Evolutionary conservation across 331 rosid genomes (phyloP).

Genomic region (Phaseolus coccineus): DNA sequence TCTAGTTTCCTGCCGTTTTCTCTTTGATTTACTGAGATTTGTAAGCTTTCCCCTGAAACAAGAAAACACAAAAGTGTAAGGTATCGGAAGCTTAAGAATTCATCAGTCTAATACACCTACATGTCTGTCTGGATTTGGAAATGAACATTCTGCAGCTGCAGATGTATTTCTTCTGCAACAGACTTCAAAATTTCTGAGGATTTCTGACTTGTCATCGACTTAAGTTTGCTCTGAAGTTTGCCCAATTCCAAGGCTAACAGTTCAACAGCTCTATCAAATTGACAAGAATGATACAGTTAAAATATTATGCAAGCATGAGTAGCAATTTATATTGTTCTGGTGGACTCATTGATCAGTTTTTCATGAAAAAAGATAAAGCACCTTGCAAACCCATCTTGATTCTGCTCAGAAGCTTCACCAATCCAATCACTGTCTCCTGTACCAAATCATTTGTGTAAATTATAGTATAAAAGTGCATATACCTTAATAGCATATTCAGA

Average conservation of each 20-base stretch:
- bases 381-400: slow-evolving; percentile 81
- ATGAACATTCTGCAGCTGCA: slow-evolving; percentile 81
- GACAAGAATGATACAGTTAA: slow-evolving; percentile 38
- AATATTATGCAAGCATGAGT: slow-evolving; percentile 4
- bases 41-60: slow-evolving; percentile 76
- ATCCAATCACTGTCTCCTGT: slow-evolving; percentile 62
- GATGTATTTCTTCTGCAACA: slow-evolving; percentile 67
- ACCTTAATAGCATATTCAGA: slow-evolving; percentile 35
- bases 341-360: slow-evolving; percentile 26
- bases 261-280: slow-evolving; percentile 74
- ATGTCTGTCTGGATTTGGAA: slow-evolving; percentile 76
- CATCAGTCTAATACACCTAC: slow-evolving; percentile 60
- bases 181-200: slow-evolving; percentile 79
- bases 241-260: slow-evolving; percentile 69
- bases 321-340: slow-evolving; percentile 19
- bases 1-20: slow-evolving; percentile 72
- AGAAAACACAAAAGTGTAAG: slow-evolving; percentile 33
- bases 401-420: slow-evolving; percentile 61
- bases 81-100: slow-evolving; percentile 40
- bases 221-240: slow-evolving; percentile 77
- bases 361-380: slow-evolving; percentile 44
- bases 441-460: slow-evolving; percentile 54
- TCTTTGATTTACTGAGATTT: slow-evolving; percentile 67
- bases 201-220: slow-evolving; percentile 61
- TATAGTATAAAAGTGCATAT: slow-evolving; percentile 20